Base-by-base conservation (phyloP, 164 flowering plant species). In the Aristolochia contorta region DNA sequence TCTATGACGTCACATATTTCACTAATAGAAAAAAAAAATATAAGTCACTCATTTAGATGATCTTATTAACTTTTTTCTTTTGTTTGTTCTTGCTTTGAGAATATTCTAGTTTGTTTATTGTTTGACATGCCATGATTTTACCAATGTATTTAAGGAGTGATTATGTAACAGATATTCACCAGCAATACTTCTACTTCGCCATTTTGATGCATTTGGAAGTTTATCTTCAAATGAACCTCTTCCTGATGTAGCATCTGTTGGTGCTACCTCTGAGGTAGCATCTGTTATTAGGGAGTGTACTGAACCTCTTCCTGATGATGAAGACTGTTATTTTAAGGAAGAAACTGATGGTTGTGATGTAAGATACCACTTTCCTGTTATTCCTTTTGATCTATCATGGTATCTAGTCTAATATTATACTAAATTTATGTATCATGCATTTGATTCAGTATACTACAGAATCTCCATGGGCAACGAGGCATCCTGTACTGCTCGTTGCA, bases 161-260 rank as follows among this genome's bases (percentile, higher is more conserved):
- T 45, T 46, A 45, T 55, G 59, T 22, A 46, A 59, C 82, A 92
- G 97, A 59, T 89, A 89, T 72, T 72, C 84, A 20, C 96, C 96
- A 47, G 55, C 96, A 55, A 81, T 92, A 69, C 82, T 92, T 72
- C 87, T 92, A 59, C 88, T 92, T 23, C 98, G 84, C 51, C 94
- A 83, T 76, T 89, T 89, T 76, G 91, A 87, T 62, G 84, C 77
- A 63, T 88, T 87, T 59, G 75, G 77, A 23, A 74, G 77, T 69
- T 59, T 79, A 56, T 75, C 67, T 12, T 77, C 97, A 56, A 67
- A 71, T 19, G 98, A 85, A 57, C 67, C 74, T 30, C 65, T 74
- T n/a, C n/a, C n/a, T n/a, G n/a, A n/a, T n/a, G n/a, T n/a, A n/a
- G n/a, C n/a, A n/a, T n/a, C n/a, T n/a, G 72, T 69, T 68, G 97